Base-by-base conservation (phyloP, 352 stramenopile genomes). In the Globisporangium okanoganense region DNA sequence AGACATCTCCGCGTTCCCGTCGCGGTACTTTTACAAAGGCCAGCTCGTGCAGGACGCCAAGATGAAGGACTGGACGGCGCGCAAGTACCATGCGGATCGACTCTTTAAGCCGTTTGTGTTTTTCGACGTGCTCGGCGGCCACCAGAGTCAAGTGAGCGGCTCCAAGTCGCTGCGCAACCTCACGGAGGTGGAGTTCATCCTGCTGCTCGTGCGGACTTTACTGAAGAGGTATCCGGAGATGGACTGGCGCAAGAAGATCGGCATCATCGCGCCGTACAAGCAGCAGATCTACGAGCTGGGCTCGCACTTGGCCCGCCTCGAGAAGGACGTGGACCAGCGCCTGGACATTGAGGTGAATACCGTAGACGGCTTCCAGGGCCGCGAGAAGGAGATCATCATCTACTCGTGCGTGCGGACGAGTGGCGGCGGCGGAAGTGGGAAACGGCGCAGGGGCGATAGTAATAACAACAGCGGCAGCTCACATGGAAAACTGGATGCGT, bases 211-310 rank as follows among this genome's bases (percentile, higher is more conserved):
- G 36, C 95, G 98, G 70, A 97, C 86, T 13, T 71, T 94, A 55
- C 81, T 98, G 58, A 62, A 88, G 41, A 82, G 98, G 67, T 89
- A 78, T 50, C 69, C 81, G 2, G 53, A 69, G 10, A 54, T 79
- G n/a, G 76, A 90, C 27, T 90, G 82, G 79, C 76, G 82, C 45
- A 83, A 94, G 56, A 88, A 99, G 59, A 97, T 99, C 38, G 97
- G 93, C 48, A 84, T 99, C 35, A 99, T 99, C 61, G 97, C 97
- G 24, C 97, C 97, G 14, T 99, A 99, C 82, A 99, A 99, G 70
- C 97, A 97, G 36, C 97, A 99, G 67, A 87, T 95, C 54, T 86
- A 97, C 59, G 76, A 98, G 40, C 71, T 99, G 18, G 77, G 91
- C 18, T 78, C 73, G 20, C 69, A 95, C 22, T 70, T 99, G 20